A percentile compares a stretch with the other conserved stretches of the same genome.
These are phyloP conservation scores for Phaseolus coccineus DNA, from an alignment of 331 rosid genomes.

Conservation along the genomic window DNA sequence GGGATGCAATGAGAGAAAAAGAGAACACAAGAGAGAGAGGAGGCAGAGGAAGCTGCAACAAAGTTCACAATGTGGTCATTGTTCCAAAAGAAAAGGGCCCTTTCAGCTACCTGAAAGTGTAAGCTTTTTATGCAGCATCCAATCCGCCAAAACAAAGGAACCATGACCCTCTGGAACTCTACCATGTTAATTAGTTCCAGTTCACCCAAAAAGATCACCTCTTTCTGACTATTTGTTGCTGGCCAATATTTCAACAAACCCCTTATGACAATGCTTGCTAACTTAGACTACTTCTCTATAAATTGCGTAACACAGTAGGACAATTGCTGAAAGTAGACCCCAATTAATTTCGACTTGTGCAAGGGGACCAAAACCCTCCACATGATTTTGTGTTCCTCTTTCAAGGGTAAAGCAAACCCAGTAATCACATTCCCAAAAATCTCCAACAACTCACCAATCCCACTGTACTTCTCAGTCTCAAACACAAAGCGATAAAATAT, in stretches of 20 bases:
- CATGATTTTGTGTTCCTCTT: conserved; percentile 91
- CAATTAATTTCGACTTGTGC: conserved; percentile 86
- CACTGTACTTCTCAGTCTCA: conserved; percentile 75
- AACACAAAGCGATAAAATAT: conserved; percentile 73
- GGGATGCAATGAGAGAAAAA: background rate
- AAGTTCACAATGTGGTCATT: background rate
- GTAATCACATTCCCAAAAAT: conserved; percentile 86
- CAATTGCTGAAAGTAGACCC: conserved; percentile 83
- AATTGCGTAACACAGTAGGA: conserved; percentile 79
- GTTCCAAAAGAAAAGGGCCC: too few species aligned
- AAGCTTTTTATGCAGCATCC: conserved; percentile 81
- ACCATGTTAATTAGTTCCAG: conserved; percentile 74
- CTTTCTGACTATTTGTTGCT: conserved; percentile 83
- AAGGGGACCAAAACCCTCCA: conserved; percentile 95
- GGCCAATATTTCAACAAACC: conserved; percentile 94
- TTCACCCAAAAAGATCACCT: conserved; percentile 89
- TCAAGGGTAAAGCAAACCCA: conserved; percentile 91
- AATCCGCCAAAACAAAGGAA: conserved; percentile 80
- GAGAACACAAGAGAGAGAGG: conserved; percentile 8
- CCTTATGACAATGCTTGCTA: conserved; percentile 70
- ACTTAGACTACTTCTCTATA: conserved; percentile 88
- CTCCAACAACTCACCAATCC: conserved; percentile 76
- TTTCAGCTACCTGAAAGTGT: conserved; percentile 80
- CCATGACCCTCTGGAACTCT: conserved; percentile 89
- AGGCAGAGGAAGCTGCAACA: conserved; percentile 54